Evolutionary conservation across 208 protist species (phyloP).

Genomic region (Endotrypanum monterogeii): DNA sequence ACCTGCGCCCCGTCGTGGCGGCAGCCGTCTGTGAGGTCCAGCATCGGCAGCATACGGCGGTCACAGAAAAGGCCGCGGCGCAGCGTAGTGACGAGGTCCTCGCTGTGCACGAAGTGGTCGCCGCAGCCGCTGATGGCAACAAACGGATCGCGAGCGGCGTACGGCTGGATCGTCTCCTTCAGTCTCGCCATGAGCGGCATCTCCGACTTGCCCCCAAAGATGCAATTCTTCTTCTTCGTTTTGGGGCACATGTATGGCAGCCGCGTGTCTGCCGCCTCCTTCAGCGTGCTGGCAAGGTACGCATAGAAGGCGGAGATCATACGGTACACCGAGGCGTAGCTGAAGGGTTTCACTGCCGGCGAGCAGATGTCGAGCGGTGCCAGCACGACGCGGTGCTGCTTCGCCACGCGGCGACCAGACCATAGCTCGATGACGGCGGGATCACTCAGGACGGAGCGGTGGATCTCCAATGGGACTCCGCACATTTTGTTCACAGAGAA

Average conservation of each 20-base stretch:
- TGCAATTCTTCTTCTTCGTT: constrained; percentile 52
- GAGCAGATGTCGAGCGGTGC: constrained; percentile 61
- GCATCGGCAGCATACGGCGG: constrained; percentile 69
- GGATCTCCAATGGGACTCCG: constrained; percentile 80
- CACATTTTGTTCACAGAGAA: constrained; percentile 76
- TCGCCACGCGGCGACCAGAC: constrained; percentile 34
- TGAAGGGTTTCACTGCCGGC: constrained; percentile 35
- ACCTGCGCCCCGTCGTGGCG: constrained; percentile 84
- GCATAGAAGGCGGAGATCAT: constrained; percentile 84
- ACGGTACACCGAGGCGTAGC: constrained; percentile 61
- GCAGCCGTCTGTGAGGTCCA: constrained; percentile 85
- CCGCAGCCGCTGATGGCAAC: constrained; percentile 87
- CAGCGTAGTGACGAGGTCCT: constrained; percentile 84
- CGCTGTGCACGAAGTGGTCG: constrained; percentile 76
- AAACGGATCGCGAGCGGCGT: constrained; percentile 75
- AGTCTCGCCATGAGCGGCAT: constrained; percentile 66
- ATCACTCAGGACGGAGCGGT: constrained; percentile 84
- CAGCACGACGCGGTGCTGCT: constrained; percentile 82
- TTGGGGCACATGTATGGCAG: constrained; percentile 79
- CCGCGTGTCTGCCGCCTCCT: constrained; percentile 35
- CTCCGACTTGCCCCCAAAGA: constrained; percentile 49
- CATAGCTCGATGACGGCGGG: constrained; percentile 69
- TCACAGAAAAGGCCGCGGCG: constrained; percentile 87
- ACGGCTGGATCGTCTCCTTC: constrained; percentile 54
- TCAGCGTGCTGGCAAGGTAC: constrained; percentile 50